phyloP scores from a whole-genome alignment of 768 basidiomycete species.

The Amanita molliuscula region DNA sequence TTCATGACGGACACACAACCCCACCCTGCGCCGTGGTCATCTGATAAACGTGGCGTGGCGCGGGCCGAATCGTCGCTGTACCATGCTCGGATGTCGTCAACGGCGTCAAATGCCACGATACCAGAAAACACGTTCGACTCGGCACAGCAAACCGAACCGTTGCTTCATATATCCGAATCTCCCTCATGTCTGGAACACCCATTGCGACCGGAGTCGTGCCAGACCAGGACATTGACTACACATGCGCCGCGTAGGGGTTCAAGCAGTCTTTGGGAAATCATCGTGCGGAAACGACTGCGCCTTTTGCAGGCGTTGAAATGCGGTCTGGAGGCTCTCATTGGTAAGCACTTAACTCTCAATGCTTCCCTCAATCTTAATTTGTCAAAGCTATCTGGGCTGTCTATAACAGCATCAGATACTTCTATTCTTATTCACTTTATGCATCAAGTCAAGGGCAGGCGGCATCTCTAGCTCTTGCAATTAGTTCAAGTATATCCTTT shows the following conservation, averaged over 20 bases:
- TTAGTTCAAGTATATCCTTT: slow-evolving; percentile 30
- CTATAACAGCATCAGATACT: slow-evolving; percentile 59
- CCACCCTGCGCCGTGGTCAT: background rate
- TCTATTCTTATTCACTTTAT: slow-evolving; percentile 42
- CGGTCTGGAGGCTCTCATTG: slow-evolving; percentile 19
- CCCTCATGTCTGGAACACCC: slow-evolving; percentile 19
- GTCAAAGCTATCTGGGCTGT: slow-evolving; percentile 45
- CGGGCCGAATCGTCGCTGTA: background rate
- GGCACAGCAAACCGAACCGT: slow-evolving; percentile 24
- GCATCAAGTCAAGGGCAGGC: slow-evolving; percentile 28
- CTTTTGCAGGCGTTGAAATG: slow-evolving; percentile 15
- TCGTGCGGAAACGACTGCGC: slow-evolving; percentile 14
- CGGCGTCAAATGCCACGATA: slow-evolving; percentile 16
- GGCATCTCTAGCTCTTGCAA: slow-evolving; percentile 38
- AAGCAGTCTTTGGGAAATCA: slow-evolving; percentile 14
- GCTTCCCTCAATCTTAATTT: background rate
- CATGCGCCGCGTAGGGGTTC: slow-evolving; percentile 14
- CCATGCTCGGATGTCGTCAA: slow-evolving; percentile 6
- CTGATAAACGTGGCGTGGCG: background rate
- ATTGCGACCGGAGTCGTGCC: slow-evolving; percentile 12
- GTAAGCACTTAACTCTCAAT: slow-evolving; percentile 13
- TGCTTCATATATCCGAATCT: slow-evolving; percentile 19
- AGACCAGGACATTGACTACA: background rate
- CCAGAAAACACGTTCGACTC: slow-evolving; percentile 17
- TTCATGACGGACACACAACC: background rate